Evolutionary conservation across 2,329 filamentous ascomycete species (phyloP), one percentile per base, ranked within the genome.

Genomic region (Aspergillus clavatus): DNA sequence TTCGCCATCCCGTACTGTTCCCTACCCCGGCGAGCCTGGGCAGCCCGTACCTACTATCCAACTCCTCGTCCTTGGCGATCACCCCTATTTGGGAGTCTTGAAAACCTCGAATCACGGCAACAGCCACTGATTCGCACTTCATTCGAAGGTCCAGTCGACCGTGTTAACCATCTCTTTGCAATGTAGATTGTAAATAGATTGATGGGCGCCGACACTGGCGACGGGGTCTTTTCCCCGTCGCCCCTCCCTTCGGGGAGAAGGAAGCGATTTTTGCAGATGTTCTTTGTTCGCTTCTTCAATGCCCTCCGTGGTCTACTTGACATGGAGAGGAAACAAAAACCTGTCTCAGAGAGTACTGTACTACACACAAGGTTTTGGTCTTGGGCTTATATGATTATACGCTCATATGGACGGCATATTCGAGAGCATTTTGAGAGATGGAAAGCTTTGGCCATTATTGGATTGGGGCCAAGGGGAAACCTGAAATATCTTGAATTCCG

Each of bases 211-310:
- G 77, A 77, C 67, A 63, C 57, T 56, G 53, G 48, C 56, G 58
- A 55, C 54, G 50, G 46, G 47, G 40, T 46, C 48, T 42, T 45
- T 48, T n/a, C n/a, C 44, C 54, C 54, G 54, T 58, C 57, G 55
- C 52, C 58, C 63, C 62, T 65, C 63, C 60, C 50, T 55, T 55
- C 29, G 59, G 56, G 65, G 65, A 69, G 72, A 72, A 61, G 67
- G 69, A 76, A 80, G 81, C 87, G 88, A 81, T 82, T 95, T 96
- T 96, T 95, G 78, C 76, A 78, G 88, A 94, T 84, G 88, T 90
- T 71, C 81, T 95, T 96, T 95, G 87, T 86, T 79, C 87, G 87
- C 78, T 83, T 76, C 63, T 76, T 62, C 63, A 72, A 74, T 70
- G 82, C 85, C 84, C 82, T 83, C 80, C 80, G 65, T 63, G 59